Percentiles rank a stretch among this genome's conserved stretches.
These are phyloP conservation scores for Magnolia changhungtana DNA, from an alignment of 164 flowering plant species.

Conservation along the genomic window DNA sequence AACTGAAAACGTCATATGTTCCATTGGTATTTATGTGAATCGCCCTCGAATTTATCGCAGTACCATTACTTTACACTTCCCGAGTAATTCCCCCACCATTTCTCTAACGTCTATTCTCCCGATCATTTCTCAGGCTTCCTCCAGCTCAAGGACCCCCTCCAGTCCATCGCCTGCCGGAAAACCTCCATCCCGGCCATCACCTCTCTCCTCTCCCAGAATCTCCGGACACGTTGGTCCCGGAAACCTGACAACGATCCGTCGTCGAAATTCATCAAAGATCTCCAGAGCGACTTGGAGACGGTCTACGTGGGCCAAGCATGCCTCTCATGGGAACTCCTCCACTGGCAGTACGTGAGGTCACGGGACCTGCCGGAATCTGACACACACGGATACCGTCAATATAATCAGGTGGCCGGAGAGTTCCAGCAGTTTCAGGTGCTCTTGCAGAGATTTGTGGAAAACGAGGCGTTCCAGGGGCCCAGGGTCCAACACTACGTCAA, in stretches of 20 bases:
- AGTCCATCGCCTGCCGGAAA: constrained; percentile 22
- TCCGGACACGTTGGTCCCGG: constrained; percentile 24
- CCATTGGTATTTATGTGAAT: no score
- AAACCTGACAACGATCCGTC: constrained; percentile 36
- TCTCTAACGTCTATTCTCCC: background rate
- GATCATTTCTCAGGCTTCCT: constrained; percentile 46
- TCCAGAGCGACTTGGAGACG: constrained; percentile 59
- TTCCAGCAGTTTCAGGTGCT: constrained; percentile 79
- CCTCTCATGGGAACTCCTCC: constrained; percentile 90
- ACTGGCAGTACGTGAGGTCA: constrained; percentile 62
- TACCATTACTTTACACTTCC: no score
- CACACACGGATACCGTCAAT: constrained; percentile 28
- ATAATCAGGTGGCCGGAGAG: constrained; percentile 59
- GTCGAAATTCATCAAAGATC: constrained; percentile 34
- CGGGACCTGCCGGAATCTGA: constrained; percentile 44
- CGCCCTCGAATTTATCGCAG: no score
- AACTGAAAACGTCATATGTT: no score
- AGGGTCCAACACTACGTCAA: constrained; percentile 58
- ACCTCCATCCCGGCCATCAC: constrained; percentile 14
- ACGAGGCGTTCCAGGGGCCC: constrained; percentile 68
- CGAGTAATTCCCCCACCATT: no score
- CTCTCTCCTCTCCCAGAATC: constrained; percentile 24
- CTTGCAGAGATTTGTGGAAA: constrained; percentile 66
- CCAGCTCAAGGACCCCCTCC: constrained; percentile 46
- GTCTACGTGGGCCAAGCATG: constrained; percentile 82